These are phyloP conservation scores for Colletotrichum aenigma DNA, from an alignment of 2,329 filamentous ascomycete species.

Conservation along the genomic window DNA sequence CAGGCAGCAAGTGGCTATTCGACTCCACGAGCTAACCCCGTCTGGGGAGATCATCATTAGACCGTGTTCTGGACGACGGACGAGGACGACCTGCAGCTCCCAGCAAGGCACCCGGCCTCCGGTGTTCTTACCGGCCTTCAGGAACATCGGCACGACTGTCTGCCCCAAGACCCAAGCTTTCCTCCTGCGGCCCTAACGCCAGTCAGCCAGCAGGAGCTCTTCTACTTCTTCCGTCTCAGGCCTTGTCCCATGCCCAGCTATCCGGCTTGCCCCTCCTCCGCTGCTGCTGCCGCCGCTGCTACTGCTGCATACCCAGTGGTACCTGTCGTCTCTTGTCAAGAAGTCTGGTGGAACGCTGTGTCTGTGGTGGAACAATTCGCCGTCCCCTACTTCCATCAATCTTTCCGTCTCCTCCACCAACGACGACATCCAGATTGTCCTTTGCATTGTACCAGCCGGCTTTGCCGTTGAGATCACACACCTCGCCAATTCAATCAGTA, in stretches of 20 bases:
- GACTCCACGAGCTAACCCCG: not conserved
- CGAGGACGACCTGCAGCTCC: not conserved
- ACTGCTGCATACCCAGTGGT: not conserved
- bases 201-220: not conserved
- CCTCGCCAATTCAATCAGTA: not conserved
- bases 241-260: conserved; percentile 20
- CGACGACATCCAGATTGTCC: conserved; percentile 14
- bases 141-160: not conserved
- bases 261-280: conserved; percentile 7
- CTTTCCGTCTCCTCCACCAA: conserved; percentile 24
- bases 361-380: conserved; percentile 25
- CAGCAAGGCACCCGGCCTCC: not conserved
- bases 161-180: not conserved
- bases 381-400: conserved; percentile 19
- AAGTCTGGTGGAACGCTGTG: conserved; percentile 14
- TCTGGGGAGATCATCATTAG: not conserved
- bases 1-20: not conserved
- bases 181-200: not conserved
- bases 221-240: not conserved
- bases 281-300: not conserved
- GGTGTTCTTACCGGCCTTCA: not conserved
- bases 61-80: not conserved
- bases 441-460: not conserved
- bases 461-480: conserved; percentile 11
- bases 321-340: conserved; percentile 5